Evolutionary conservation across 768 basidiomycete genomes (phyloP).

Genomic region (Phaeotremella skinneri): DNA sequence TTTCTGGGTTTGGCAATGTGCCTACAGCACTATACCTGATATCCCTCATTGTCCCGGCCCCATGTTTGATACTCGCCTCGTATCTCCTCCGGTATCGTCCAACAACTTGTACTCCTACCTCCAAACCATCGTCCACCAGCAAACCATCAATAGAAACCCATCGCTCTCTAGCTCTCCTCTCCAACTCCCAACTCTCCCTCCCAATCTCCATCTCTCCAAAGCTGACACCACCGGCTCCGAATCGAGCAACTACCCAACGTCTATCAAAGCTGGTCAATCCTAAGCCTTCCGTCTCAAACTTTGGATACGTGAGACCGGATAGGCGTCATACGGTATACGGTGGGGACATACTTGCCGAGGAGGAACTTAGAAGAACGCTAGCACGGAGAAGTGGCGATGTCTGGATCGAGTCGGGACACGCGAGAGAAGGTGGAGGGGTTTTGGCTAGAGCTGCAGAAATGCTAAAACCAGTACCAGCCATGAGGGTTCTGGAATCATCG

Average conservation of each 20-base stretch:
- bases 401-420: constrained; percentile 43
- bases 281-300: constrained; percentile 35
- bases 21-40: constrained; percentile 23
- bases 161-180: constrained; percentile 33
- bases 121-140: constrained; percentile 1
- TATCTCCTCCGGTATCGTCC: constrained; percentile 36
- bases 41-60: constrained; percentile 17
- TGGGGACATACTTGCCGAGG: constrained; percentile 27
- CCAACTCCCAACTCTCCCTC: constrained; percentile 37
- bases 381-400: constrained; percentile 39
- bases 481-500: constrained; percentile 29
- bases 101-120: neutral
- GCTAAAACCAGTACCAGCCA: constrained; percentile 41
- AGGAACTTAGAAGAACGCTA: constrained; percentile 22
- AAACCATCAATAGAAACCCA: constrained; percentile 24
- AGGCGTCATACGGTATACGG: constrained; percentile 40
- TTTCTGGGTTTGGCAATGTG: constrained; percentile 12
- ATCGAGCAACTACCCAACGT: constrained; percentile 13
- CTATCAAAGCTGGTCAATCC: constrained; percentile 30
- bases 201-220: constrained; percentile 39
- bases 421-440: constrained; percentile 23
- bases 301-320: constrained; percentile 14
- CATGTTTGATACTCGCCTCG: constrained; percentile 23
- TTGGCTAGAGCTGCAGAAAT: constrained; percentile 37
- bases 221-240: constrained; percentile 32